Evolutionary conservation across 2,329 filamentous ascomycete genomes (phyloP), one percentile per base, ranked within the genome.

Genomic region (Blastomyces emzantsi): DNA sequence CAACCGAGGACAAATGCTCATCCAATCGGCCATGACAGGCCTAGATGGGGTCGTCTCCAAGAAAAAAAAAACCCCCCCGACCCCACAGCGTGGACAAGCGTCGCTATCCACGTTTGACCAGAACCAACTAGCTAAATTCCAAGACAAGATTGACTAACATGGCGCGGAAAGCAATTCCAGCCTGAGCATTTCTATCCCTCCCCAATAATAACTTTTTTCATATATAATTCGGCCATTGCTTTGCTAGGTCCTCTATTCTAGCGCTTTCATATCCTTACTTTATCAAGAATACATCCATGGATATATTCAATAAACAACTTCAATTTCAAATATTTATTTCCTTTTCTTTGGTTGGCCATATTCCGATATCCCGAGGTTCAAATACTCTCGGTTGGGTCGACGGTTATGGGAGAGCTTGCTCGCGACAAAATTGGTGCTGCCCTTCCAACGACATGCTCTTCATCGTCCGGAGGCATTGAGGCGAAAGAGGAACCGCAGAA

Each of bases 401-500:
- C 49, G 43, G 43, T 22, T 13, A 60, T 60, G 58, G 58, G 43
- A 9, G 58, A 49, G 45, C 43, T 49, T 11, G 9, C 15, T 13
- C 8, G 45, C 19, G 25, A 49, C 41, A 60, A 60, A 36, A 49
- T 60, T 49, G 41, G 17, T 3, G 43, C 28, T 25, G 43, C n/a
- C 30, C n/a, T 28, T 47, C 41, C 17, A 28, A 36, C 58, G 41
- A 47, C 58, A 47, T 60, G 28, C 19, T 60, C 41, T 13, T 63
- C 57, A 13, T 60, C 61, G 11, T 66, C 55, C 1, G 55, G 58
- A 13, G 58, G 47, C 19, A 41, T 25, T 25, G 58, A 43, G 45
- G 43, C 43, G 63, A 61, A 62, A 49, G 52, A 45, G 54, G 9
- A n/a, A 45, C 33, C 45, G 15, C 64, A 62, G 19, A 43, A 33